Percentiles rank a stretch among this genome's conserved stretches.
These are phyloP conservation scores for Euryodendron excelsum DNA, from an alignment of 148 eudicot genomes.

Conservation along the genomic window DNA sequence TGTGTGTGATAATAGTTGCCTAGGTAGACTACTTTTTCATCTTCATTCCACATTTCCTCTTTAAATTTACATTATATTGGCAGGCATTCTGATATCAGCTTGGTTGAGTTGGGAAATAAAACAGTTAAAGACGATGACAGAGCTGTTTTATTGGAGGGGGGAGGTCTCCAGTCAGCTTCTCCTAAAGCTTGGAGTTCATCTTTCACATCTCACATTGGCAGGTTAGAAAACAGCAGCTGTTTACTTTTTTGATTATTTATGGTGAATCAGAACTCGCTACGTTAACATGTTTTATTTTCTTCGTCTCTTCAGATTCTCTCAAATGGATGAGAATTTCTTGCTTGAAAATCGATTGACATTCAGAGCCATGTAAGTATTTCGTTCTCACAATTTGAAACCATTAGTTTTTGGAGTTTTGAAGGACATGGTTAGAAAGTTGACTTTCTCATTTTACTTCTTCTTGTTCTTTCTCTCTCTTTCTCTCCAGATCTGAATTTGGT, in stretches of 20 bases:
- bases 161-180: conserved; percentile 52
- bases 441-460: neutral
- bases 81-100: conserved; percentile 67
- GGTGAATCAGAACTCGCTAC: neutral
- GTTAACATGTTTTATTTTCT: conserved; percentile 7
- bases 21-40: neutral
- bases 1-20: neutral
- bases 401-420: neutral
- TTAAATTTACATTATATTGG: conserved; percentile 15
- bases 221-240: conserved; percentile 34
- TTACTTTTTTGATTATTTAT: neutral
- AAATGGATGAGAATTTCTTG: conserved; percentile 79
- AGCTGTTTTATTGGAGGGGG: conserved; percentile 69
- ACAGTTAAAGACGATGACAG: conserved; percentile 67
- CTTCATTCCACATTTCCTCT: neutral
- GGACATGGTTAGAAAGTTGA: conserved; percentile 9
- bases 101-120: conserved; percentile 57
- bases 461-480: conserved; percentile 10
- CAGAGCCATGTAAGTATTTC: conserved; percentile 79
- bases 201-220: conserved; percentile 49
- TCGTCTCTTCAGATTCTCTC: conserved; percentile 50
- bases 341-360: conserved; percentile 66
- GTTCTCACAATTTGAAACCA: conserved; percentile 10
- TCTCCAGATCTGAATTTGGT: conserved; percentile 81
- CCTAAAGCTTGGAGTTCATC: conserved; percentile 51